Base-by-base conservation (phyloP, 2,329 filamentous ascomycete species). In the Fusarium poae region DNA sequence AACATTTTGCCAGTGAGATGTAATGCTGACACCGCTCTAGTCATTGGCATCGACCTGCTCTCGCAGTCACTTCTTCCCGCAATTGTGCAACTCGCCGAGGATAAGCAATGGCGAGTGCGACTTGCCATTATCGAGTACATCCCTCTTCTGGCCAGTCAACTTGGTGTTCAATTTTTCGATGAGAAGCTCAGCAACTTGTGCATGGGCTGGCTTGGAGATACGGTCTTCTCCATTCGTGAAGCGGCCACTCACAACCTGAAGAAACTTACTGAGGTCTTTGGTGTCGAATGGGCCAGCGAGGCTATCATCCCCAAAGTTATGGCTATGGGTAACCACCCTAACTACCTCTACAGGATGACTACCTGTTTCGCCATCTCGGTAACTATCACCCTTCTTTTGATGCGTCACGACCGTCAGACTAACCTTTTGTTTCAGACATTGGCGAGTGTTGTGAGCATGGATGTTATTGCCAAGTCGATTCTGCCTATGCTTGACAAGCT, bases 41-140 rank as follows among this genome's bases (percentile, higher is more conserved):
- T 99, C 64, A 99, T 99, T 78, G 96, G 96, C 67, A 99, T 99
- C 80, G 96, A 99, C 66, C 88, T 97, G 20, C 90, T 99, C 50
- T 97, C 96, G 46, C 94, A 98, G 80, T 97, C 95, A 25, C 91
- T 99, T 56, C 91, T 99, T 50, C 96, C 97, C 15, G 96, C 96
- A 44, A 99, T 99, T 76, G 94, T 98, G 34, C 94, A 98, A 80
- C 87, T 99, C 74, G 96, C 96, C 57, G 96, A 98, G 82, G 96
- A 99, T 82, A 99, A 99, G 87, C 94, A 98, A 84, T 99, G 96
- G 96, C 91, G 96, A 77, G 96, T 99, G 64, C 92, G 96, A 72
- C 87, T 99, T 72, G 96, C 96, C 64, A 99, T 99, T 79, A 99
- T 99, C 80, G 95, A 99, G 86, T 98, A 99, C 82, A 97, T 99